A percentile compares a stretch with the other conserved stretches of the same genome.
These are phyloP conservation scores for Talaromyces islandicus DNA, from an alignment of 2,329 filamentous ascomycete genomes.

Conservation along the genomic window DNA sequence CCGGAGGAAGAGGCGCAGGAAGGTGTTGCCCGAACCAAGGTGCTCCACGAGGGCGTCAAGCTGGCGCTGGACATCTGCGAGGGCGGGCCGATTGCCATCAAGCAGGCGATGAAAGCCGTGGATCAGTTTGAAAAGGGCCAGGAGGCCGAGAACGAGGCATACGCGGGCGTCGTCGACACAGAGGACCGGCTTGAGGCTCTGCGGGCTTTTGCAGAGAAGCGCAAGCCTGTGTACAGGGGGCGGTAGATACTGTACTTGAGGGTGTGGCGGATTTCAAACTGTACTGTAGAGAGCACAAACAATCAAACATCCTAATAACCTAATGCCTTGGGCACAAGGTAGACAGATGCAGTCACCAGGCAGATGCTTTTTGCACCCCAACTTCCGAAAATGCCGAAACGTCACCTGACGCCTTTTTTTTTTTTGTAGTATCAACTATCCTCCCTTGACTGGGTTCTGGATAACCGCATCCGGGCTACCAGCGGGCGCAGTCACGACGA, in stretches of 20 bases:
- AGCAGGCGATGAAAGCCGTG: slow-evolving; percentile 74
- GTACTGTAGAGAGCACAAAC: background rate
- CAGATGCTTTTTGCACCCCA: background rate
- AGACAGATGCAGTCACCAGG: background rate
- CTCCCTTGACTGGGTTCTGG: background rate
- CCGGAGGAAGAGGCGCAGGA: slow-evolving; percentile 49
- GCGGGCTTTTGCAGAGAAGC: slow-evolving; percentile 73
- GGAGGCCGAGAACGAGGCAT: slow-evolving; percentile 79
- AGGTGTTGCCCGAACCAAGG: slow-evolving; percentile 57
- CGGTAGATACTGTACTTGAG: background rate
- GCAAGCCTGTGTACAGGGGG: slow-evolving; percentile 62
- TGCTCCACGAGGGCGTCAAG: slow-evolving; percentile 68
- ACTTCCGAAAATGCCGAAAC: background rate
- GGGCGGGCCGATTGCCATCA: slow-evolving; percentile 77
- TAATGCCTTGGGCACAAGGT: background rate
- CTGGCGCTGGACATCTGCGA: slow-evolving; percentile 82
- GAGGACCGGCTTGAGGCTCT: slow-evolving; percentile 87
- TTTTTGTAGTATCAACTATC: background rate
- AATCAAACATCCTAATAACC: background rate
- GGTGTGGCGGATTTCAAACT: background rate
- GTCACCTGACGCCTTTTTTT: background rate
- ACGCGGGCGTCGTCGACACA: slow-evolving; percentile 73
- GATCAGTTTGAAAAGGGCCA: slow-evolving; percentile 59
- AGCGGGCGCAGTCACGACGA: background rate
- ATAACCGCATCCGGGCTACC: background rate